Conservation (phyloP, 345 rosid genomes). For the Camelina sativa region DNA sequence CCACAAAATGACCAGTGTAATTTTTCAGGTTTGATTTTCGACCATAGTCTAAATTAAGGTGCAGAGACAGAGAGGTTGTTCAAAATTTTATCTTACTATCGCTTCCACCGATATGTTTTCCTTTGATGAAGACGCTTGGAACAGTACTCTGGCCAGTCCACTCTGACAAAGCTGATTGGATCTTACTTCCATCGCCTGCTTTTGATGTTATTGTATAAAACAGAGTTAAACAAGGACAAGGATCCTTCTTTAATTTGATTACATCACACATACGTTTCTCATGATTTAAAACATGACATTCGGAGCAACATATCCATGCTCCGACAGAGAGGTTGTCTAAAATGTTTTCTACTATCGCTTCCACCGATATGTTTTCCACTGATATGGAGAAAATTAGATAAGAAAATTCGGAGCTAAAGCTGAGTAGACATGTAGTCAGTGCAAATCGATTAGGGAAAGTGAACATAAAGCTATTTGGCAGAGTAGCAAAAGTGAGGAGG, state of each 20-base stretch:
- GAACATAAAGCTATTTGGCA: constrained; percentile 6
- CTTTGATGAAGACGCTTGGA: constrained; percentile 72
- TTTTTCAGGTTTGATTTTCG: not conserved
- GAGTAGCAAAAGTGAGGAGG: constrained; percentile 8
- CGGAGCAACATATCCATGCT: too few species aligned
- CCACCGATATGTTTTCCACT: too few species aligned
- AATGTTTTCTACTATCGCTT: too few species aligned
- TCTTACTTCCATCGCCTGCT: constrained; percentile 39
- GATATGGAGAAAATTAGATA: constrained; percentile 4
- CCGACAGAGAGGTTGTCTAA: too few species aligned
- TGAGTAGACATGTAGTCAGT: constrained; percentile 12
- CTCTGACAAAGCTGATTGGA: constrained; percentile 56
- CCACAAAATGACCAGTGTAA: not conserved
- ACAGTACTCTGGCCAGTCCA: constrained; percentile 71
- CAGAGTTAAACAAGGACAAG: too few species aligned
- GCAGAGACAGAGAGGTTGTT: not conserved
- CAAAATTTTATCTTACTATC: constrained; percentile 49
- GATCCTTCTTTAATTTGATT: too few species aligned
- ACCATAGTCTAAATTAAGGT: too few species aligned
- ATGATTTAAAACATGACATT: too few species aligned
- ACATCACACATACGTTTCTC: too few species aligned
- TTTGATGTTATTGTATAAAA: too few species aligned
- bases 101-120: constrained; percentile 71
- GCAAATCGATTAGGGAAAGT: not conserved
- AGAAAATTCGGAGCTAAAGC: not conserved